These are phyloP conservation scores for Protea cynaroides DNA, from an alignment of 164 flowering plant species.

Conservation along the genomic window DNA sequence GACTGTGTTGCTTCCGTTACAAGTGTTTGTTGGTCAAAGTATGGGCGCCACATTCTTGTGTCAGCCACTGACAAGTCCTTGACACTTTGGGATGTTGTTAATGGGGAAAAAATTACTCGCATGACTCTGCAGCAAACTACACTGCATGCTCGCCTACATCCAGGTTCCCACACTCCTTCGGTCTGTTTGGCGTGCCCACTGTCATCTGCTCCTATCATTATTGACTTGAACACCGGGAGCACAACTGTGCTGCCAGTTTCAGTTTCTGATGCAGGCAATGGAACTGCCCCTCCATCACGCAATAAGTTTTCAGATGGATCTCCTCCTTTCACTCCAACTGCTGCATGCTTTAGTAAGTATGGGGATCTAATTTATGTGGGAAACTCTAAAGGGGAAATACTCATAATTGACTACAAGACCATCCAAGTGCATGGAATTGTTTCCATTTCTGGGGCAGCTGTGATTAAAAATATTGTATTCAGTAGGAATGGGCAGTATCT, in stretches of 20 bases:
- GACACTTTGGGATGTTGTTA: slow-evolving; percentile 84
- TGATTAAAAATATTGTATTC: slow-evolving; percentile 71
- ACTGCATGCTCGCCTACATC: slow-evolving; percentile 81
- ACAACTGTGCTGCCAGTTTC: slow-evolving; percentile 67
- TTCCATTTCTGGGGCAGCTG: slow-evolving; percentile 57
- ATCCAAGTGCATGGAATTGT: slow-evolving; percentile 50
- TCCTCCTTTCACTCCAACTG: slow-evolving; percentile 63
- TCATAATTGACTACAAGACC: slow-evolving; percentile 57
- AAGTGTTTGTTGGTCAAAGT: slow-evolving; percentile 95
- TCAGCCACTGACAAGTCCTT: slow-evolving; percentile 89
- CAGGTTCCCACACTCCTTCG: slow-evolving; percentile 64
- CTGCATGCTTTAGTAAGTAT: slow-evolving; percentile 82
- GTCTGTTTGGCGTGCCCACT: slow-evolving; percentile 85
- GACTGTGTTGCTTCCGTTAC: slow-evolving; percentile 71
- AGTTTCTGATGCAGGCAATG: slow-evolving; percentile 41
- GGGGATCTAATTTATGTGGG: slow-evolving; percentile 94
- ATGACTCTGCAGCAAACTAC: slow-evolving; percentile 67
- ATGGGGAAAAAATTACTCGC: slow-evolving; percentile 63
- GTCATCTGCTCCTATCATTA: slow-evolving; percentile 85
- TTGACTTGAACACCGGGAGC: slow-evolving; percentile 64
- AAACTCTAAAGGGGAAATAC: slow-evolving; percentile 74
- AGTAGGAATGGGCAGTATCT: slow-evolving; percentile 86
- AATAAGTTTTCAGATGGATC: slow-evolving; percentile 70
- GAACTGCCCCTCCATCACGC: slow-evolving; percentile 39
- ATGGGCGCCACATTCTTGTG: slow-evolving; percentile 78